Evolutionary conservation across 352 stramenopile genomes (phyloP).

Genomic region (Phytophthora citricola): DNA sequence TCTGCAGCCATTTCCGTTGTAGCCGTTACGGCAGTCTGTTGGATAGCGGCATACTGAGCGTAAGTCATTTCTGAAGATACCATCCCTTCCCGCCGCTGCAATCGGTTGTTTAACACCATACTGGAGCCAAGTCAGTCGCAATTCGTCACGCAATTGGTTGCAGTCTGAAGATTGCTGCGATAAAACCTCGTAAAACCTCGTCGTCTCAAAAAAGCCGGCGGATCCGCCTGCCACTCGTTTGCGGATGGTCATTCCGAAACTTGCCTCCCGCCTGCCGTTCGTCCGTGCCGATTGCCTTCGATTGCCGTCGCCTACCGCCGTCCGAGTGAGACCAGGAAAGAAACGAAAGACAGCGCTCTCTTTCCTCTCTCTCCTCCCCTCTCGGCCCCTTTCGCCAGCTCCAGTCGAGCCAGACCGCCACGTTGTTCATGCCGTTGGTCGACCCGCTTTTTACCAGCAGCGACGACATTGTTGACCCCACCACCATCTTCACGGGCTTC

Average conservation of each 20-base stretch:
- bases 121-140: constrained; percentile 3
- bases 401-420: constrained; percentile 31
- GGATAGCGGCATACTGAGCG: background rate
- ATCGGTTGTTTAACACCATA: constrained; percentile 13
- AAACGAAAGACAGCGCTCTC: constrained; percentile 30
- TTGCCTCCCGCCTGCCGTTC: constrained; percentile 20
- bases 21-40: constrained; percentile 4
- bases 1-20: background rate
- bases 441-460: constrained; percentile 72
- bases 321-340: constrained; percentile 18
- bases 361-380: constrained; percentile 16
- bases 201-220: constrained; percentile 10
- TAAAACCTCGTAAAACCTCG: constrained; percentile 23
- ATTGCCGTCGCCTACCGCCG: background rate
- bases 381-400: constrained; percentile 25
- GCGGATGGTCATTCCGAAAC: constrained; percentile 28
- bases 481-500: constrained; percentile 90
- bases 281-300: background rate
- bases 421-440: constrained; percentile 85
- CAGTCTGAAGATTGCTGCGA: constrained; percentile 12
- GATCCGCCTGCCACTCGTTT: constrained; percentile 38
- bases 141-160: background rate
- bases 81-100: background rate
- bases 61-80: constrained; percentile 10
- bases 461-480: constrained; percentile 90